A percentile compares a stretch with the other conserved stretches of the same genome.
These are phyloP conservation scores for Acanthamoeba sp. DNA, from an alignment of 208 protist species.

Conservation along the genomic window DNA sequence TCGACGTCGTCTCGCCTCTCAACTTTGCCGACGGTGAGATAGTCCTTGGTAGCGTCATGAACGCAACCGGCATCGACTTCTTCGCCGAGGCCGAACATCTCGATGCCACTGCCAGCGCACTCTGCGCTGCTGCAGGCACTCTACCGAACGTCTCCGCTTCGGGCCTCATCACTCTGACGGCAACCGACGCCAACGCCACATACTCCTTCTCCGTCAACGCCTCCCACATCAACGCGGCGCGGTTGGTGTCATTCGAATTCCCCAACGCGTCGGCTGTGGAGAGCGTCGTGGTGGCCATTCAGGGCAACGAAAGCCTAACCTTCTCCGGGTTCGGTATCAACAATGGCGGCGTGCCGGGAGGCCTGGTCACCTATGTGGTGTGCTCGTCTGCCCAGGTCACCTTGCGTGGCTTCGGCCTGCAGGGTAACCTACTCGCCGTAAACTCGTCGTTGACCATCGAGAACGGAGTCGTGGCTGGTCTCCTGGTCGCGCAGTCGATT, in stretches of 20 bases:
- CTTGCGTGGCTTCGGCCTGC: background rate
- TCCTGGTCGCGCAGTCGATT: background rate
- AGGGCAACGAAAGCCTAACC: background rate
- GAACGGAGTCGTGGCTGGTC: background rate
- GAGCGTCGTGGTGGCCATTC: background rate
- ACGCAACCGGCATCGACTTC: background rate
- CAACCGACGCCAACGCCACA: background rate
- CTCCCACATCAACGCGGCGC: background rate
- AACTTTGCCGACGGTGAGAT: constrained; percentile 15
- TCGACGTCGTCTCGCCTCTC: background rate
- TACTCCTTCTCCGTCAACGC: background rate
- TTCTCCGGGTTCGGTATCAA: background rate
- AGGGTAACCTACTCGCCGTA: background rate
- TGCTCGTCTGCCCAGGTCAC: background rate
- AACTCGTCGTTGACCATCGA: background rate
- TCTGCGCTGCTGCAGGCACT: background rate
- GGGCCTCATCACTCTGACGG: background rate
- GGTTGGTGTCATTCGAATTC: background rate
- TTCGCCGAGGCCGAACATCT: background rate
- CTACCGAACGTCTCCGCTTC: background rate
- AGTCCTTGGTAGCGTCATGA: background rate
- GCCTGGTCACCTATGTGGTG: background rate
- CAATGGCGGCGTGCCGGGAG: background rate
- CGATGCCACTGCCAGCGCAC: background rate
- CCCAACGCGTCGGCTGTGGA: background rate